Base-by-base conservation (phyloP, 2,329 filamentous ascomycete genomes). In the Rutstroemia sydowiana region DNA sequence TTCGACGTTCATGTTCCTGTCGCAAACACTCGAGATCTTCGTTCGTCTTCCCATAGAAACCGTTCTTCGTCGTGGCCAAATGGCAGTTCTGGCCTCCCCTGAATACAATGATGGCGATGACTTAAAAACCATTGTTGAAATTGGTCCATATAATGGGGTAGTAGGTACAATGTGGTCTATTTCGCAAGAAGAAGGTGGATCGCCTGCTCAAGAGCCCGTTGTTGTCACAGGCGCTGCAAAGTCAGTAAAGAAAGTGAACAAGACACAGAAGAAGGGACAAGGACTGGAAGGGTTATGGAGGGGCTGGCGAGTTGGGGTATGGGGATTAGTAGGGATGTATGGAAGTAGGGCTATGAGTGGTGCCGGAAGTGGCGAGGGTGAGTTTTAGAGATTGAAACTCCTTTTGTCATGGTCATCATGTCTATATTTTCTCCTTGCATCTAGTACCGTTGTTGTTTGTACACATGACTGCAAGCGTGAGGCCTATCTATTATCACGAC, bases 131-230 rank as follows among this genome's bases (percentile, higher is more conserved):
- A 84, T 96, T 50, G 82, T 97, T 0, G 82, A 87, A 2, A 76
- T 88, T 0, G 91, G 90, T 2, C 80, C 80, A 3, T 98, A 95
- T 67, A 76, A 81, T 31, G 93, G 93, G n/a, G 76, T 95, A 1
- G 68, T 93, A n/a, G 88, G 89, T 3, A 96, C 92, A 2, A 91
- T 96, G 79, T 92, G 89, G 75, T 80, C 81, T 55, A 93, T 98
- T 55, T 77, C 87, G 1, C 78, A 84, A 32, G 87, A 95, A 62
- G 93, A 98, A 68, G 93, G 93, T 7, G 93, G 92, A 8, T 50
- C 54, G 18, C 40, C 51, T 21, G 34, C 28, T 16, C 53, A 45
- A 26, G 52, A 48, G 18, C 32, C 42, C 4, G n/a, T 40, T 10
- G 8, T 26, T 14, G 31, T 9, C n/a, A 47, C 46, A 39, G 52